Base-by-base conservation (phyloP, 306 rosid genomes). In the Begonia loranthoides region DNA sequence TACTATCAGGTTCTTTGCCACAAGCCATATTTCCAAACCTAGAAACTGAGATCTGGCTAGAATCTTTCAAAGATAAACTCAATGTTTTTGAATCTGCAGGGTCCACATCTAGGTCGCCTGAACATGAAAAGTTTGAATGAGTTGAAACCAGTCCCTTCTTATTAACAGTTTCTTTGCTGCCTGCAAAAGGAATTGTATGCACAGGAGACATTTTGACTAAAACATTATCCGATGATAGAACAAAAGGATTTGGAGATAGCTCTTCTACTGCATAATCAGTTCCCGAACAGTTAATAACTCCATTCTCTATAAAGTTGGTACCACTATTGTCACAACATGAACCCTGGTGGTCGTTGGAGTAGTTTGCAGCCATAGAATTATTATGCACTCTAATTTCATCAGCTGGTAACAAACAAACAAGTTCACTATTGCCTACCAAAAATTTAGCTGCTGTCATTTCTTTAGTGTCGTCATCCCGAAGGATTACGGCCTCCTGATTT, bases 11-110 rank as follows among this genome's bases (percentile, higher is more conserved):
- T 17, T 52, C 65, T 66, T 57, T 64, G 60, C 57, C 66, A 45
- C 71, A 53, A 63, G 65, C 70, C 59, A 63, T 56, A 50, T 61
- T 77, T 66, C 64, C 74, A 69, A 52, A 61, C 61, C 62, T 57
- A 58, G 71, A 69, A 70, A 68, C 63, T 46, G 59, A 52, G 48
- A 61, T 70, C 54, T 67, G 44, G 56, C 66, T 59, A 65, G 62
- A 54, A 56, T 61, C 69, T 49, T 71, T 73, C 28, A 61, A 53
- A 49, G 58, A 33, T 34, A 22, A 45, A 66, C 60, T 49, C 53
- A 41, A 53, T 55, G 63, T 51, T 58, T 71, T 65, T 45, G 64
- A 58, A 62, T 69, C 59, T 49, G 55, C 58, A 59, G 58, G 56
- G 17, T 71, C 70, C 44, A 54, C 56, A 66, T 56, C 52, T 71